Evolutionary conservation across 306 rosid species (phyloP), one percentile per base, ranked within the genome.

Genomic region (Cucurbita pepo): DNA sequence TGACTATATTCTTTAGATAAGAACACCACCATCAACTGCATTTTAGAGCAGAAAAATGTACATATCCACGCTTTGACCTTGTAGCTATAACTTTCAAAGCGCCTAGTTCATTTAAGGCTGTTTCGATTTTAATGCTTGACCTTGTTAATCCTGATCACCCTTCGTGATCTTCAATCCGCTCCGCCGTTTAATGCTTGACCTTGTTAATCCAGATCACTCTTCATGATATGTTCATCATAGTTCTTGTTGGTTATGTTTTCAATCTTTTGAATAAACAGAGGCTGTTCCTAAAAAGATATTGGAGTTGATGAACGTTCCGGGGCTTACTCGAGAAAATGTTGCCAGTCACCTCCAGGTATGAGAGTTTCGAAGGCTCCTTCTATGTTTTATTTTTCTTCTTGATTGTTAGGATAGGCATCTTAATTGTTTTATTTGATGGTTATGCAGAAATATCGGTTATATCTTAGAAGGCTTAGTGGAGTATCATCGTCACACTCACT

Each of bases 321-420:
- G 99, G 58, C 99, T 95, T 76, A 91, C 99, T 5, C 77, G 99
- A 84, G 99, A 95, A 86, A 95, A 95, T 71, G 99, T 95, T 77
- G 99, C 99, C 14, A 95, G 99, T 86, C 99, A 95, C 79, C 92
- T 95, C 75, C 99, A 95, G 99, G 99, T 95, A 89, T 10, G 13
- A 12, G 8, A 12, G 11, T 12, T 40, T 22, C 30, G 6, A 25
- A 34, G 18, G 21, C 21, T 25, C 16, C 44, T 30, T 30, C 18
- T 4, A 21, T 60, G 67, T 61, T 43, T 56, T 21, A 16, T 55
- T n/a, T 38, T n/a, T 55, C 10, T 14, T 72, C 13, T 18, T 12
- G 43, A 58, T 12, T 54, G 14, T 34, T 30, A 30, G 18, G 1
- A 14, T 74, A 6, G 30, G n/a, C 14, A 22, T 60, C 8, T 60